These are phyloP conservation scores for Penicillium arizonense DNA, from an alignment of 495 filamentous ascomycete genomes.

Conservation along the genomic window DNA sequence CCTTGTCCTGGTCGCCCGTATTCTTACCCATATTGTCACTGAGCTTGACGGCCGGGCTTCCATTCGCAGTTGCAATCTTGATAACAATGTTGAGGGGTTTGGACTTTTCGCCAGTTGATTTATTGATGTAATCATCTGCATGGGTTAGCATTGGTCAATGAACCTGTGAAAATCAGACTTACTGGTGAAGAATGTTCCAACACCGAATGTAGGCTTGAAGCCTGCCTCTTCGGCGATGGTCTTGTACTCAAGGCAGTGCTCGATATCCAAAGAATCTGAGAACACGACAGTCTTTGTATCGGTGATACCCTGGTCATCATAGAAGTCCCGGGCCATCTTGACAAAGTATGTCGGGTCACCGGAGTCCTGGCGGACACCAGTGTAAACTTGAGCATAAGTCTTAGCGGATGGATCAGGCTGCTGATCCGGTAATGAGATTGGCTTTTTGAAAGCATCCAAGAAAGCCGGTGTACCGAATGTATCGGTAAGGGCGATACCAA, in stretches of 20 bases:
- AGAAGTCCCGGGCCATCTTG: constrained; percentile 81
- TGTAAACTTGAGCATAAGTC: constrained; percentile 83
- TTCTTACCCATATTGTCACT: constrained; percentile 98
- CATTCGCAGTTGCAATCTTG: constrained; percentile 82
- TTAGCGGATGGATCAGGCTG: constrained; percentile 1
- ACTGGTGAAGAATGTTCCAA: constrained; percentile 94
- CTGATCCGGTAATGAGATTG: constrained; percentile 31
- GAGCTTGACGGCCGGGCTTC: constrained; percentile 87
- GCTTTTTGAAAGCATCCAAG: constrained; percentile 75
- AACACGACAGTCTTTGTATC: constrained; percentile 94
- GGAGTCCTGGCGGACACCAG: constrained; percentile 90
- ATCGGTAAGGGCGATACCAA: constrained; percentile 93
- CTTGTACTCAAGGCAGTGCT: constrained; percentile 89
- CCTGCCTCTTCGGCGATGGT: constrained; percentile 72
- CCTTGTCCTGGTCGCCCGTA: constrained; percentile 77
- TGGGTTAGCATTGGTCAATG: background rate
- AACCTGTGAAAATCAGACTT: constrained; percentile 16
- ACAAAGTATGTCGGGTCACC: constrained; percentile 85
- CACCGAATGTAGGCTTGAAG: constrained; percentile 83
- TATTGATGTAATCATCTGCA: constrained; percentile 73
- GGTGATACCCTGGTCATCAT: constrained; percentile 69
- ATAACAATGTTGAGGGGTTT: constrained; percentile 97
- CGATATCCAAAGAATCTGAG: constrained; percentile 90
- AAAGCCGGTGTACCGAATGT: constrained; percentile 95
- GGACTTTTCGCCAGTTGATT: constrained; percentile 72